These are phyloP conservation scores for Pachyrhizus erosus DNA, from an alignment of 306 rosid species.

Conservation along the genomic window DNA sequence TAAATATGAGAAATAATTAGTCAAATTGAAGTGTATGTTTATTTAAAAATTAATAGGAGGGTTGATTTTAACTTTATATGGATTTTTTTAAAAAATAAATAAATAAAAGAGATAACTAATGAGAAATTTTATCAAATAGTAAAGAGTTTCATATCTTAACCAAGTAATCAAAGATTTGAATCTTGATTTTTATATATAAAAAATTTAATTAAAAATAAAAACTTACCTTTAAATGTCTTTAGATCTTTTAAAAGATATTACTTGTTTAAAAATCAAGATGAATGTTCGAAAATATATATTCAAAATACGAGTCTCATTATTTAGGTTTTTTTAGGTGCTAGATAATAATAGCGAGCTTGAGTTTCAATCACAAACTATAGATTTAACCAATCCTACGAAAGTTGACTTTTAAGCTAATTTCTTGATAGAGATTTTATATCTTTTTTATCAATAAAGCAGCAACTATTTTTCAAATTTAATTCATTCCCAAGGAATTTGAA, in stretches of 20 bases:
- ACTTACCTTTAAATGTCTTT: no score
- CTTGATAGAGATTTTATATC: background rate
- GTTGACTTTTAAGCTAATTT: conserved; percentile 3
- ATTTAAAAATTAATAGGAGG: background rate
- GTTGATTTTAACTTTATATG: background rate
- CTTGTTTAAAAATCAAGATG: no score
- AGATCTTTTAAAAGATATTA: no score
- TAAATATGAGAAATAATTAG: background rate
- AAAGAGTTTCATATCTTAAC: no score
- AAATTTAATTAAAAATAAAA: no score
- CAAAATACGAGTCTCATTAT: background rate
- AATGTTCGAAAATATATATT: no score
- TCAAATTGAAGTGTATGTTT: background rate
- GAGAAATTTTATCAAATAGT: no score
- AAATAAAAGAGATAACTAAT: no score
- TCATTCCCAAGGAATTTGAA: background rate
- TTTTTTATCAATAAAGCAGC: background rate
- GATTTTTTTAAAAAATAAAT: background rate
- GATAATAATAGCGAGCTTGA: background rate
- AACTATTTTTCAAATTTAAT: background rate
- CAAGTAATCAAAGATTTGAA: no score
- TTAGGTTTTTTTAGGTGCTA: background rate
- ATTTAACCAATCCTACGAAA: conserved; percentile 1
- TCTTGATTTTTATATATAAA: no score
- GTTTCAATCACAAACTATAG: no score